phyloP scores from a whole-genome alignment of 2,329 filamentous ascomycete species.

The Colletotrichum tamarilloi region DNA sequence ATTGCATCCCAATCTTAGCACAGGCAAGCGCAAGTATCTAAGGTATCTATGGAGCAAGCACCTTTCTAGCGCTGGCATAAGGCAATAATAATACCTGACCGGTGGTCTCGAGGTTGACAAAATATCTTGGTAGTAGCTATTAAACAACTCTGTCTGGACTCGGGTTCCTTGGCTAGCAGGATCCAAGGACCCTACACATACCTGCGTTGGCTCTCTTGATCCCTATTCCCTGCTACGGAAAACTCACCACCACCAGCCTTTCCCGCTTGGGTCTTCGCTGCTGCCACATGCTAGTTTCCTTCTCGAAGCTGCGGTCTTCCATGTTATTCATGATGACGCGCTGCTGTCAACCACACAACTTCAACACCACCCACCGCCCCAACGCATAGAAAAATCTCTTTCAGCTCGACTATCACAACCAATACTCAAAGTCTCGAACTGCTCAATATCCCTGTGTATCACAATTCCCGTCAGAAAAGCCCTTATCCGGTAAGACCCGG shows the following conservation, averaged over 20 bases:
- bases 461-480: conserved; percentile 36
- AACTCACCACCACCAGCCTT: background rate
- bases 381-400: background rate
- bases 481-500: conserved; percentile 38
- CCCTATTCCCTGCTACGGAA: conserved; percentile 12
- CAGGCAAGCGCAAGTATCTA: too few species aligned
- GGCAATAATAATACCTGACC: background rate
- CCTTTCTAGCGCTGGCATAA: too few species aligned
- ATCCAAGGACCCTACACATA: conserved; percentile 5
- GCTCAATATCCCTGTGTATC: conserved; percentile 38
- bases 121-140: background rate
- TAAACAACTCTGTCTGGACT: conserved; percentile 10
- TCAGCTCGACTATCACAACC: background rate
- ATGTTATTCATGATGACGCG: conserved; percentile 25
- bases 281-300: background rate
- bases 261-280: conserved; percentile 9
- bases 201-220: background rate
- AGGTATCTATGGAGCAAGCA: too few species aligned
- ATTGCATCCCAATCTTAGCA: background rate
- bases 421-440: background rate
- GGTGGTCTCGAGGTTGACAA: background rate
- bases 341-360: background rate
- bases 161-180: conserved; percentile 13
- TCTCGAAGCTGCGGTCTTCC: conserved; percentile 13
- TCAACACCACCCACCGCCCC: background rate